Conservation (phyloP, 2,329 filamentous ascomycete species). For the Fusarium sp. region DNA sequence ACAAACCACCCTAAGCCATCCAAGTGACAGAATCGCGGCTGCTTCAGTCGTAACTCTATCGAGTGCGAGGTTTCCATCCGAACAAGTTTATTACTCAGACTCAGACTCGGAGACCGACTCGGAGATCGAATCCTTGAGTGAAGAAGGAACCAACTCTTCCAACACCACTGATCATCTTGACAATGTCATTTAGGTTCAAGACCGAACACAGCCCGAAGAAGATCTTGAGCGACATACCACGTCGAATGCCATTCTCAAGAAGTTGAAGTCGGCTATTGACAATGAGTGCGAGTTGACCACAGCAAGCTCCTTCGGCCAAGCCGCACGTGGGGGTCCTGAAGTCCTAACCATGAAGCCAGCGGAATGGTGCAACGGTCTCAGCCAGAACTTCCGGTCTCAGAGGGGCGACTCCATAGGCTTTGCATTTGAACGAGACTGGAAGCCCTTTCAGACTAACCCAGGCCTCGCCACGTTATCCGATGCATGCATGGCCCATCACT, state of each 20-base stretch:
- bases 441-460: background rate
- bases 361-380: background rate
- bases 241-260: background rate
- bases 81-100: background rate
- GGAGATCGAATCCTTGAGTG: background rate
- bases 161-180: background rate
- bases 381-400: background rate
- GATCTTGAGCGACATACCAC: no score
- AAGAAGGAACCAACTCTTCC: background rate
- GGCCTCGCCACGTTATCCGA: background rate
- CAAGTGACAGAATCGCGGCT: background rate
- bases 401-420: background rate
- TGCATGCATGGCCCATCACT: background rate
- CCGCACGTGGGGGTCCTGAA: background rate
- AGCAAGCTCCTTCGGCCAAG: background rate
- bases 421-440: background rate
- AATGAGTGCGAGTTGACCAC: background rate
- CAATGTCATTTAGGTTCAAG: background rate
- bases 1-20: background rate
- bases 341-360: background rate
- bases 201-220: background rate
- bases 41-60: background rate
- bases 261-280: fast-evolving
- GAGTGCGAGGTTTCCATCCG: background rate
- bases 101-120: background rate